A percentile compares a stretch with the other conserved stretches of the same genome.
phyloP scores from a whole-genome alignment of 2,329 filamentous ascomycete species.

The Clonostachys chloroleuca region DNA sequence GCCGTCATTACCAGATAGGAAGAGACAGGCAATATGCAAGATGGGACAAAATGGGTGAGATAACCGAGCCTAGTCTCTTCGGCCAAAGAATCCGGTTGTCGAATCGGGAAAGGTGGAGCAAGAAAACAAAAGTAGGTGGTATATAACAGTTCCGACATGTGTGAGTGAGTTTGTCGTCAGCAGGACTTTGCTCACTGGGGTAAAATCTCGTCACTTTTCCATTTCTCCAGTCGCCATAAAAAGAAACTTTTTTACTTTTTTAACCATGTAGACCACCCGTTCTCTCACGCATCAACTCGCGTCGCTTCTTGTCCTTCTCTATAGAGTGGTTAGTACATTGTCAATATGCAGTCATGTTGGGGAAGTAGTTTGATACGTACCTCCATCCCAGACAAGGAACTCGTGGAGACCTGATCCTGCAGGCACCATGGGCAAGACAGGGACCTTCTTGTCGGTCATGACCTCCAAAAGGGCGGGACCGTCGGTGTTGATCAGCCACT shows the following conservation, averaged over 20 bases:
- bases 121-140: too few relatives aligned
- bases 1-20: too few relatives aligned
- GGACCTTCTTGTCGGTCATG: constrained; percentile 85
- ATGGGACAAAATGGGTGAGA: too few relatives aligned
- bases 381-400: constrained; percentile 55
- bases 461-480: constrained; percentile 94
- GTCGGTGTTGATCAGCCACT: constrained; percentile 85
- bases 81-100: too few relatives aligned
- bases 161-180: too few relatives aligned
- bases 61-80: too few relatives aligned
- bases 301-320: constrained; percentile 66
- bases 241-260: not conserved
- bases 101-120: too few relatives aligned
- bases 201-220: too few relatives aligned
- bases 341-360: not conserved
- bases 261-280: constrained; percentile 44
- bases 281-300: constrained; percentile 62
- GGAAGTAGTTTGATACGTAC: constrained; percentile 13
- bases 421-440: constrained; percentile 97
- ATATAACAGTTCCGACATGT: too few relatives aligned
- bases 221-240: too few relatives aligned
- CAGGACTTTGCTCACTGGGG: too few relatives aligned
- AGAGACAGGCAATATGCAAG: too few relatives aligned
- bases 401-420: constrained; percentile 84
- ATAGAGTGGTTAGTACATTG: constrained; percentile 4